A percentile compares a stretch with the other conserved stretches of the same genome.
Evolutionary conservation across 2,329 filamentous ascomycete genomes (phyloP).

Genomic region (Fusarium nelsonii): DNA sequence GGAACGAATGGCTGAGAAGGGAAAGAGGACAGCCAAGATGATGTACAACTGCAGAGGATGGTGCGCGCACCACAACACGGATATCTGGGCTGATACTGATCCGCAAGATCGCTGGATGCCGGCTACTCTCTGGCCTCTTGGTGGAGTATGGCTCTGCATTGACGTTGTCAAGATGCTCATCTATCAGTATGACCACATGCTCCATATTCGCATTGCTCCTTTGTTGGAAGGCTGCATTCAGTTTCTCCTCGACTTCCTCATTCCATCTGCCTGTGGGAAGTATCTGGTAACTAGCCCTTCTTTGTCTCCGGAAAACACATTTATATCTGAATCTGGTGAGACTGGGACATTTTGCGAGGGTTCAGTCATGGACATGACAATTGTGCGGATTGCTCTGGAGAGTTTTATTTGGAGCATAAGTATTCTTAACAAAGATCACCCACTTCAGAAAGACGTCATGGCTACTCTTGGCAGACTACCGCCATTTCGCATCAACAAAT

Average conservation of each 20-base stretch:
- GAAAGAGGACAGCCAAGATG: conserved; percentile 48
- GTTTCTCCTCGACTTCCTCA: conserved; percentile 56
- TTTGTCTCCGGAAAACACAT: conserved; percentile 45
- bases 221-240: conserved; percentile 52
- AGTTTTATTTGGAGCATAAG: conserved; percentile 35
- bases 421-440: conserved; percentile 23
- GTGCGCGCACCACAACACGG: conserved; percentile 56
- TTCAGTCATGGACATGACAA: conserved; percentile 44
- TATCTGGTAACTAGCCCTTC: conserved; percentile 47
- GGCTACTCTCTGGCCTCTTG: conserved; percentile 45
- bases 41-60: conserved; percentile 56
- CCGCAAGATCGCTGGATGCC: conserved; percentile 53
- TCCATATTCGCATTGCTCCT: conserved; percentile 45
- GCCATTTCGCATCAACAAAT: conserved; percentile 25
- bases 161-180: conserved; percentile 44
- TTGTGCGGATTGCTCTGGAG: conserved; percentile 40
- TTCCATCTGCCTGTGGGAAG: conserved; percentile 46
- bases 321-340: conserved; percentile 26
- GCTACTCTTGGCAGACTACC: conserved; percentile 17
- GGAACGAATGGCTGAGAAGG: conserved; percentile 47
- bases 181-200: conserved; percentile 35
- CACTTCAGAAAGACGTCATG: conserved; percentile 2
- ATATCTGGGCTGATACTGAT: conserved; percentile 56
- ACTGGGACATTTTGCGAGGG: conserved; percentile 44
- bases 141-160: conserved; percentile 45